Evolutionary conservation across 441 rosid species (phyloP).

Genomic region (Arabidopsis hybrid): DNA sequence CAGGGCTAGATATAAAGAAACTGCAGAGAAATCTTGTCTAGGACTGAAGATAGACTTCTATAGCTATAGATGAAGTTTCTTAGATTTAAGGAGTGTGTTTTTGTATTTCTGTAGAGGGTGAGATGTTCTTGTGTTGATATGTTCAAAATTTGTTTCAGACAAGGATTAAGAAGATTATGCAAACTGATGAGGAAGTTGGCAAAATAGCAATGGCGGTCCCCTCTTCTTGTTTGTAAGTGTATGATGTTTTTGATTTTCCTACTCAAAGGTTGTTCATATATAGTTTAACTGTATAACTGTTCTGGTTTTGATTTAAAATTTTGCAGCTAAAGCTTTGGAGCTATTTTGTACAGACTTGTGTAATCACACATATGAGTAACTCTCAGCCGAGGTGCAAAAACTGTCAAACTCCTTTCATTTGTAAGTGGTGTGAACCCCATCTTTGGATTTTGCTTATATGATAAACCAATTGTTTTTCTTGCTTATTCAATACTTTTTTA

Average conservation of each 20-base stretch:
- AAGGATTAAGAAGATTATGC: constrained; percentile 70
- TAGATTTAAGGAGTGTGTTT: neutral
- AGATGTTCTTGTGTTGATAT: constrained; percentile 19
- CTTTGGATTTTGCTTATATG: constrained; percentile 1
- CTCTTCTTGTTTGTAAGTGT: constrained; percentile 65
- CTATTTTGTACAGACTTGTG: constrained; percentile 65
- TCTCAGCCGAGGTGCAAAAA: constrained; percentile 56
- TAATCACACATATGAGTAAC: constrained; percentile 57
- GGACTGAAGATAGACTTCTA: neutral
- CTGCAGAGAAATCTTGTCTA: constrained; percentile 1
- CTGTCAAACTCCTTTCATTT: constrained; percentile 58
- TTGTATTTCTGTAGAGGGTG: neutral
- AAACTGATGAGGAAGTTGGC: constrained; percentile 69
- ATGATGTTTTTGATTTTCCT: neutral
- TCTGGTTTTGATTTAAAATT: constrained; percentile 14
- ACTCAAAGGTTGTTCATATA: constrained; percentile 8
- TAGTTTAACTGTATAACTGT: constrained; percentile 1
- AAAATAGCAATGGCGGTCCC: constrained; percentile 74
- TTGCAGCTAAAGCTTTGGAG: constrained; percentile 68
- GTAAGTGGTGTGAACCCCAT: constrained; percentile 41
- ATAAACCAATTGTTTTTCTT: constrained; percentile 1
- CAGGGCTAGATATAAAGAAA: neutral
- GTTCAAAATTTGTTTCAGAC: constrained; percentile 41
- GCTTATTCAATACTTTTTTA: constrained; percentile 1
- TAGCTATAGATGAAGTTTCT: neutral